Percentiles rank a stretch among this genome's conserved stretches.
These are phyloP conservation scores for Cinnamomum micranthum DNA, from an alignment of 164 flowering plant species.

Conservation along the genomic window DNA sequence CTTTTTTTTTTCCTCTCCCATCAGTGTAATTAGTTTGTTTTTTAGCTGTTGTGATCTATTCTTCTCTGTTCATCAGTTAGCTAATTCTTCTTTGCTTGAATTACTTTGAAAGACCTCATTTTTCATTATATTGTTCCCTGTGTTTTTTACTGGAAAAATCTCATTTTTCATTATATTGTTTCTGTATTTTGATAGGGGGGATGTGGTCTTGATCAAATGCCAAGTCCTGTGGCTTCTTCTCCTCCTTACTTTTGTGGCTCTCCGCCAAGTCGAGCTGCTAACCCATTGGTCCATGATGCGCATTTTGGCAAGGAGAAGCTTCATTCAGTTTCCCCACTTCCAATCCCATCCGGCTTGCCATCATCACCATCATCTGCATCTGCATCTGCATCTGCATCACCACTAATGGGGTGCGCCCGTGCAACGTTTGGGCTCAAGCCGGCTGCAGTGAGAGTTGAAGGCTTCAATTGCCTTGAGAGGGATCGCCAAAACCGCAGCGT, in stretches of 20 bases:
- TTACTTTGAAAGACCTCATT: too few relatives aligned
- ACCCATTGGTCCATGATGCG: conserved; percentile 64
- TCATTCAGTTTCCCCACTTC: conserved; percentile 6
- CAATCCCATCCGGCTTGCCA: conserved; percentile 24
- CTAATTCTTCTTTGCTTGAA: background rate
- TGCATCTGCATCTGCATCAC: conserved; percentile 24
- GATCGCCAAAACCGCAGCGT: conserved; percentile 68
- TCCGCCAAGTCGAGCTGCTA: conserved; percentile 66
- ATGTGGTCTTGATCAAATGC: conserved; percentile 29
- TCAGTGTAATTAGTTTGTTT: too few relatives aligned
- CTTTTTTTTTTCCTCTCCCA: too few relatives aligned
- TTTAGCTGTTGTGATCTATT: too few relatives aligned
- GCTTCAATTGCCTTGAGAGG: conserved; percentile 72
- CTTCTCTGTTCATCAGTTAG: background rate
- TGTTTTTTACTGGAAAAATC: background rate
- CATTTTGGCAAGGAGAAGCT: conserved; percentile 49
- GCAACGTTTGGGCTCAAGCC: conserved; percentile 66
- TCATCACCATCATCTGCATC: conserved; percentile 31
- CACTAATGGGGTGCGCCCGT: conserved; percentile 52
- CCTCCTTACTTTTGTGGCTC: conserved; percentile 57
- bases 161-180: background rate
- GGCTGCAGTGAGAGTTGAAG: conserved; percentile 74
- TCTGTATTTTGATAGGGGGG: conserved; percentile 34
- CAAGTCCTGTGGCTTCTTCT: conserved; percentile 40
- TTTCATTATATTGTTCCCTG: background rate